These are phyloP conservation scores for Phaeodactylum tricornutum DNA, from an alignment of 108 stramenopile genomes.

Conservation along the genomic window DNA sequence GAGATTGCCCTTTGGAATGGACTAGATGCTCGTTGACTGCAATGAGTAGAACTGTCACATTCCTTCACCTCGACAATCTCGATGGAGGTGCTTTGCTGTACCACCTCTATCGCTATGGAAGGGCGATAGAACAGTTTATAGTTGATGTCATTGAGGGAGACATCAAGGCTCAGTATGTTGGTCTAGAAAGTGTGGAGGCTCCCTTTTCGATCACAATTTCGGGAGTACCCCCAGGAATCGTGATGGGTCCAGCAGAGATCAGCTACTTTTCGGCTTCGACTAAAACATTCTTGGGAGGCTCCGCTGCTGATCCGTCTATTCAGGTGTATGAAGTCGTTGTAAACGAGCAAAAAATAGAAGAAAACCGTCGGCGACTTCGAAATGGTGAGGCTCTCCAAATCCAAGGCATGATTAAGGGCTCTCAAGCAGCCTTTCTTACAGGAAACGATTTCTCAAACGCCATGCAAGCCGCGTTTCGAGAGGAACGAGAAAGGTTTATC, in stretches of 20 bases:
- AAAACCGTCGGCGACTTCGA: too few relatives aligned
- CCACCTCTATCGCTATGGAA: too few relatives aligned
- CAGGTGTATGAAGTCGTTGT: neutral
- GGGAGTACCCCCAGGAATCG: neutral
- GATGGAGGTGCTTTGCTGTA: neutral
- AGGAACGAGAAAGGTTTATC: neutral
- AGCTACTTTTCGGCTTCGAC: neutral
- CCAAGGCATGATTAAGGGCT: too few relatives aligned
- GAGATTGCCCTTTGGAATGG: too few relatives aligned
- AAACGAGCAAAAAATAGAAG: neutral
- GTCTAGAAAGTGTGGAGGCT: constrained; percentile 2
- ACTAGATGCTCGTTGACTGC: too few relatives aligned
- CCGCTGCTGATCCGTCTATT: neutral
- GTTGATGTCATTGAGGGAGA: too few relatives aligned
- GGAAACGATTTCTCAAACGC: too few relatives aligned
- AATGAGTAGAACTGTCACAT: too few relatives aligned
- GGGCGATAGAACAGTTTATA: too few relatives aligned
- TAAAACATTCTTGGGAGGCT: neutral
- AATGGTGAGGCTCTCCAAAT: too few relatives aligned
- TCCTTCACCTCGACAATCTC: neutral
- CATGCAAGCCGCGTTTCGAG: neutral
- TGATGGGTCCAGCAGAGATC: neutral
- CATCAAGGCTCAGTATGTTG: neutral
- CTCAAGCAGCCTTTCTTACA: too few relatives aligned
- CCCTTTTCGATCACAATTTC: neutral